Evolutionary conservation across 768 basidiomycete genomes (phyloP).

Genomic region (Tricholoma hemisulphureum): DNA sequence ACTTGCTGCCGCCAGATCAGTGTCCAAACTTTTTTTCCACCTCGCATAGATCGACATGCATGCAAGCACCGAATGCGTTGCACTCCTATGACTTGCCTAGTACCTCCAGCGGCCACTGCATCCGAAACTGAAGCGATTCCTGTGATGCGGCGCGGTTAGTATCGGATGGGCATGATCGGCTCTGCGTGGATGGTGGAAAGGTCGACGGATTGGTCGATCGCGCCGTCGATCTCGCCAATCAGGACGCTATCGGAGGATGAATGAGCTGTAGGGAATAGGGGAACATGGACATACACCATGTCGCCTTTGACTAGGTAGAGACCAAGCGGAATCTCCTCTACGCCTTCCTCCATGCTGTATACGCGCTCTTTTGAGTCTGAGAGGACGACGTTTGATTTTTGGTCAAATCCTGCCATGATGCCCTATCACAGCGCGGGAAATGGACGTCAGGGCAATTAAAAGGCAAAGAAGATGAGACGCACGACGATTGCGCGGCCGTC

Average conservation of each 20-base stretch:
- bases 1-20: too few species aligned
- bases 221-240: conserved; percentile 85
- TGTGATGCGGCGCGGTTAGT: conserved; percentile 36
- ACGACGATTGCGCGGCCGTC: conserved; percentile 96
- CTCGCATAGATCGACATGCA: too few species aligned
- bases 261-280: conserved; percentile 7
- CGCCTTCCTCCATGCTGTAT: conserved; percentile 86
- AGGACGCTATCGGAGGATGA: conserved; percentile 46
- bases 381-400: conserved; percentile 94
- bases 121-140: too few species aligned
- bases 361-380: conserved; percentile 93
- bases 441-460: not conserved
- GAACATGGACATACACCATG: conserved; percentile 74
- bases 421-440: conserved; percentile 50
- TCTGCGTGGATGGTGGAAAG: conserved; percentile 81
- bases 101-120: too few species aligned
- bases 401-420: conserved; percentile 87
- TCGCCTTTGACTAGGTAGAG: conserved; percentile 98
- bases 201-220: conserved; percentile 72
- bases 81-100: too few species aligned
- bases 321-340: conserved; percentile 92
- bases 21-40: too few species aligned
- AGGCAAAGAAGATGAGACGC: conserved; percentile 23
- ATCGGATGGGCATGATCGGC: conserved; percentile 80
- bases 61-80: too few species aligned